Percentiles rank a stretch among this genome's conserved stretches.
These are phyloP conservation scores for Ascomycota sp. DNA, from an alignment of 2,329 filamentous ascomycete genomes.

Conservation along the genomic window DNA sequence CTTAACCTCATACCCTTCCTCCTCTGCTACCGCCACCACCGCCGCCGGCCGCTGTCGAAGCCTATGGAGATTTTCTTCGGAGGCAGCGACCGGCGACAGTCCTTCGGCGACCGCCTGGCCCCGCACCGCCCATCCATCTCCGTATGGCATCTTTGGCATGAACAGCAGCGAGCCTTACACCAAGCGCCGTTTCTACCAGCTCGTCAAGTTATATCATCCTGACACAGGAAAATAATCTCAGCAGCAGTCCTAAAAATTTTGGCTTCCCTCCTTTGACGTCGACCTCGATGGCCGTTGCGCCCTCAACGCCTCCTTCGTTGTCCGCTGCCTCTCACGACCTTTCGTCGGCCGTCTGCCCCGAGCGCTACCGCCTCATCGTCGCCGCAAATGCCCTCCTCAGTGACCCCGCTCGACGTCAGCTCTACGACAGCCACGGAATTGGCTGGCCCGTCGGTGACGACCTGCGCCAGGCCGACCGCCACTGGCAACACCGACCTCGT, in stretches of 20 bases:
- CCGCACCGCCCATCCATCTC: conserved; percentile 38
- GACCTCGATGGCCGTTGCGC: neutral
- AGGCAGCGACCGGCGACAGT: neutral
- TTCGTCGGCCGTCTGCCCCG: conserved; percentile 45
- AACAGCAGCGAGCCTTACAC: conserved; percentile 46
- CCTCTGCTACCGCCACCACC: too few relatives aligned
- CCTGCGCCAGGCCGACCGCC: conserved; percentile 19
- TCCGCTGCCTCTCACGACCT: conserved; percentile 1
- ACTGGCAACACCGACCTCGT: conserved; percentile 27
- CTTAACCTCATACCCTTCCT: too few relatives aligned
- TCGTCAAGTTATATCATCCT: conserved; percentile 92
- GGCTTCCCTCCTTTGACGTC: neutral
- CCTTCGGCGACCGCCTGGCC: conserved; percentile 21
- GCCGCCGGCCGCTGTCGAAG: too few relatives aligned
- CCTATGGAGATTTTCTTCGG: too few relatives aligned
- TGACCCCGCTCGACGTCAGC: conserved; percentile 53
- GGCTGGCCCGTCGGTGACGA: conserved; percentile 51
- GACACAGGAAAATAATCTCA: conserved; percentile 31
- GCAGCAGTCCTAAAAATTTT: too few relatives aligned
- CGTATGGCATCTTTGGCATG: conserved; percentile 69
- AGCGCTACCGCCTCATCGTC: conserved; percentile 77
- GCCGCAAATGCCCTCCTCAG: conserved; percentile 77
- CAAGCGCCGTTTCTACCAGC: conserved; percentile 68
- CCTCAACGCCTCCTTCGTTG: neutral
- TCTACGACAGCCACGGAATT: conserved; percentile 64